These are phyloP conservation scores for Panaeolus papilionaceus DNA, from an alignment of 768 basidiomycete species.

Conservation along the genomic window DNA sequence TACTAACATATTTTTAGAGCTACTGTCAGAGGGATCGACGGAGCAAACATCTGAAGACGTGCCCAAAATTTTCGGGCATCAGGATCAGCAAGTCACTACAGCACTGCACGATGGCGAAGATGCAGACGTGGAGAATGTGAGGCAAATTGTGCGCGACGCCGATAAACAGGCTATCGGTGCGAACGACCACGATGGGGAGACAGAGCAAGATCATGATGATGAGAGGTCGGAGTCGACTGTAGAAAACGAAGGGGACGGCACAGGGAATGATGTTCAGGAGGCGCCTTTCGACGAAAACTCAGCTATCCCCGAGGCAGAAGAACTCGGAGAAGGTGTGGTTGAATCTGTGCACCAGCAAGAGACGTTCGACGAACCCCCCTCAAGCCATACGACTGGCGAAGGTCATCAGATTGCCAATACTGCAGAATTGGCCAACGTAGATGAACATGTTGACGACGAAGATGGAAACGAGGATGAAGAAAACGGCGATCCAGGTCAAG, in stretches of 20 bases:
- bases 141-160: neutral
- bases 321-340: neutral
- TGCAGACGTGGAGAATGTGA: slow-evolving; percentile 3
- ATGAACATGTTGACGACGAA: neutral
- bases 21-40: neutral
- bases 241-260: neutral
- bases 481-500: slow-evolving; percentile 13
- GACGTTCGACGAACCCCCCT: neutral
- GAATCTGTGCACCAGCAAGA: neutral
- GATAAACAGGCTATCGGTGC: slow-evolving; percentile 5
- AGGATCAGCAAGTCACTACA: slow-evolving; percentile 23
- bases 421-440: neutral
- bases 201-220: slow-evolving; percentile 21
- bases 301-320: neutral
- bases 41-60: slow-evolving; percentile 13
- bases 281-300: neutral
- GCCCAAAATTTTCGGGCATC: slow-evolving; percentile 20
- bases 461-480: neutral
- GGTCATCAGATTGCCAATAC: neutral
- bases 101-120: slow-evolving; percentile 11
- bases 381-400: neutral
- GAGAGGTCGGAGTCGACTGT: slow-evolving; percentile 29
- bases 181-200: neutral
- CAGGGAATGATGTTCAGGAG: neutral
- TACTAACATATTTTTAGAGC: neutral